Conservation (phyloP, 352 stramenopile species). For the Phytophthora meadii region DNA sequence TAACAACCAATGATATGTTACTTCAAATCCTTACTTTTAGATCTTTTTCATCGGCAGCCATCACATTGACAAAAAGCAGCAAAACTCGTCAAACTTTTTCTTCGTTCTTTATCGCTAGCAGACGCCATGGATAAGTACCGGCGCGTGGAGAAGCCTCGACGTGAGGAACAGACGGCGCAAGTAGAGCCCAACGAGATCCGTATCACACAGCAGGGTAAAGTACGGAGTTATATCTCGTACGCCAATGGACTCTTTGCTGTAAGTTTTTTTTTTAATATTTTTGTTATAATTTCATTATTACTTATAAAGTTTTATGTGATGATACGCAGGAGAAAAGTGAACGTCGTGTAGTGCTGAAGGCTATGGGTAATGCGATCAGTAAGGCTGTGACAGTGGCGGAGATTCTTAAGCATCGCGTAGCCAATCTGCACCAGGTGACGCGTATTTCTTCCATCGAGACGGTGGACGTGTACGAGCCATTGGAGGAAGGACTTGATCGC, state of each 20-base stretch:
- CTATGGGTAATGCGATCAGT: conserved; percentile 86
- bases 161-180: conserved; percentile 48
- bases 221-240: conserved; percentile 85
- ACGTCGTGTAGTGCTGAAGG: conserved; percentile 71
- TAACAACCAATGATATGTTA: conserved; percentile 10
- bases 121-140: conserved; percentile 85
- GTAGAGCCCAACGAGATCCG: conserved; percentile 81
- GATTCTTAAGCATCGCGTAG: conserved; percentile 83
- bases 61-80: conserved; percentile 27
- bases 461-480: conserved; percentile 82
- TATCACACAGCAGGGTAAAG: conserved; percentile 85
- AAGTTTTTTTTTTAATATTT: conserved; percentile 15
- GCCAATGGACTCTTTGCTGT: conserved; percentile 76
- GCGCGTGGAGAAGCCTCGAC: conserved; percentile 70
- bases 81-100: conserved; percentile 1
- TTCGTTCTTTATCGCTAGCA: conserved; percentile 9
- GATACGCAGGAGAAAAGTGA: conserved; percentile 68
- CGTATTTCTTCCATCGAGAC: conserved; percentile 84
- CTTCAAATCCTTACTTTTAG: conserved; percentile 41
- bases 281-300: conserved; percentile 6
- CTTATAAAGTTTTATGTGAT: conserved; percentile 3
- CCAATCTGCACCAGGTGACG: conserved; percentile 77
- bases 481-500: conserved; percentile 85
- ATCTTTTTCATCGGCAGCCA: conserved; percentile 47
- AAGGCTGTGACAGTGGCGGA: conserved; percentile 88